A percentile compares a stretch with the other conserved stretches of the same genome.
Evolutionary conservation across 1,139 yeast species (phyloP).

Genomic region (Ashbya aceris): DNA sequence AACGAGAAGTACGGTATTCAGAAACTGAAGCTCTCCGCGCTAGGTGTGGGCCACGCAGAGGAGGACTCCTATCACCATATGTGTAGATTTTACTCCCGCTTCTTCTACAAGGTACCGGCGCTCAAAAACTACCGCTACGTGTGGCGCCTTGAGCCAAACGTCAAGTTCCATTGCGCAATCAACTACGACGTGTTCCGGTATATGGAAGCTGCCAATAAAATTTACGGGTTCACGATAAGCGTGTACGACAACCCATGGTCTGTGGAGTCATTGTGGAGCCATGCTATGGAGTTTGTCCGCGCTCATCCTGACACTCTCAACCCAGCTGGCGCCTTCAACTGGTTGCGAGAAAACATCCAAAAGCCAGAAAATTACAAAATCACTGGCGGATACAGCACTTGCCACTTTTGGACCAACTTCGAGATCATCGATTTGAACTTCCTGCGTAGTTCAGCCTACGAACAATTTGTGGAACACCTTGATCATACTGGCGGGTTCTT

Average conservation of each 20-base stretch:
- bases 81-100: constrained; percentile 71
- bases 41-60: constrained; percentile 73
- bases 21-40: constrained; percentile 61
- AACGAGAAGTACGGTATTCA: constrained; percentile 59
- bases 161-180: constrained; percentile 78
- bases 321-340: constrained; percentile 38
- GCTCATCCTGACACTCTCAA: constrained; percentile 30
- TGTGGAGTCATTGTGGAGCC: constrained; percentile 68
- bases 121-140: constrained; percentile 71
- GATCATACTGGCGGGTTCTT: constrained; percentile 75
- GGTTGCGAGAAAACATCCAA: constrained; percentile 29
- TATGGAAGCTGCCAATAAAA: constrained; percentile 61
- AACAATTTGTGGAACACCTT: constrained; percentile 53
- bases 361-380: constrained; percentile 49
- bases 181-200: constrained; percentile 84
- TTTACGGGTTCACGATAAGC: constrained; percentile 75
- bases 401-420: constrained; percentile 92
- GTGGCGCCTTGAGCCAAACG: constrained; percentile 92
- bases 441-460: constrained; percentile 55
- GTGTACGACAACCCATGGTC: constrained; percentile 70
- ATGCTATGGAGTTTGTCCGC: constrained; percentile 54
- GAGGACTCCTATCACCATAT: constrained; percentile 61
- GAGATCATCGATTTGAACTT: constrained; percentile 78
- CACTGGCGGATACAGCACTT: constrained; percentile 43
- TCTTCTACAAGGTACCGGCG: constrained; percentile 64